Evolutionary conservation across 192 early-diverging fungal genomes (phyloP), one percentile per base, ranked within the genome.

Genomic region (Geranomyces michiganensis): DNA sequence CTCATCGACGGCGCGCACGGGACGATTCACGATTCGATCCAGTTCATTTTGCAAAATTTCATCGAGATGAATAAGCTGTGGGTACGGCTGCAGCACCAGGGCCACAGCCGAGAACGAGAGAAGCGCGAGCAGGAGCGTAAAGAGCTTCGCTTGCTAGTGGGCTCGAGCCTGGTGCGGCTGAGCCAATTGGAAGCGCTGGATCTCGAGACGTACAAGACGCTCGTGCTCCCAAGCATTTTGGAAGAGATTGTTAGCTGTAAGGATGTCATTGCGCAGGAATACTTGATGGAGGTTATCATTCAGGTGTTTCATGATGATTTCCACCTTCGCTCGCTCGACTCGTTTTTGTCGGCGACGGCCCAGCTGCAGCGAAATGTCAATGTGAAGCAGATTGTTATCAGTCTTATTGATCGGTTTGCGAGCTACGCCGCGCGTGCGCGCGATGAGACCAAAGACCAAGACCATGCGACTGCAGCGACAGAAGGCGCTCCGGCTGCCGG

Each of bases 31-130:
- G 96, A 98, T 77, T 94, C 96, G 3, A 96, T 97, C 68, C 88
- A 92, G 46, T 99, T 99, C 72, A 96, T 94, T 67, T 79, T 99
- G 43, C 95, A 92, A 49, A 98, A 99, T 74, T 98, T 98, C 83
- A 92, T 95, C 41, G 98, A 99, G 83, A 99, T 97, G 96, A 99
- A 99, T 83, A 99, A 99, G 82, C 86, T 99, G 19, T 99, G 98
- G 98, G 98, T 99, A 13, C 92, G 98, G 0, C 77, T 99, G 72
- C 98, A 99, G 79, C 92, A 96, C 79, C 94, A 97, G 76, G 98
- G 98, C 21, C 89, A 93, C 74, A 92, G 90, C 46, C 82, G 93
- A 10, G 98, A 99, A 76, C 89, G 94, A 22, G 95, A 97, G 77
- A 93, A 93, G 78, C 84, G 97, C 31, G 97, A 99, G 77, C 86